Evolutionary conservation across 345 rosid species (phyloP).

Genomic region (Kernera saxatilis): DNA sequence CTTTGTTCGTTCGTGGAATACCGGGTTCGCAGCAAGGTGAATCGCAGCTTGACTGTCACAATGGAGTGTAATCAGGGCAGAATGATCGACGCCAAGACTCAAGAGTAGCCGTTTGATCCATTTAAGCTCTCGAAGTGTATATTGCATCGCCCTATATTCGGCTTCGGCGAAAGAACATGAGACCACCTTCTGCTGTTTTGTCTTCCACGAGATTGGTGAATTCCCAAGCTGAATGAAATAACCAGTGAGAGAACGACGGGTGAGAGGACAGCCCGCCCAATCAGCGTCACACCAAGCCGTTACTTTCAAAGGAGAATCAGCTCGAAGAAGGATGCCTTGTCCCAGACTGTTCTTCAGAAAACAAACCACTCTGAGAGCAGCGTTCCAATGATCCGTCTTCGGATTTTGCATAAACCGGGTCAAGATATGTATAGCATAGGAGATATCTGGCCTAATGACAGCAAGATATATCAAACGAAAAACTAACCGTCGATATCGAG

Average conservation of each 20-base stretch:
- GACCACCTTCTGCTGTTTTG: too few relatives aligned
- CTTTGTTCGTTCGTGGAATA: neutral
- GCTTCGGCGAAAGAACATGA: neutral
- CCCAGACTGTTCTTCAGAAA: too few relatives aligned
- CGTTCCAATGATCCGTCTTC: neutral
- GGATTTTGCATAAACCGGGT: neutral
- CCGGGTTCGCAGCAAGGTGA: neutral
- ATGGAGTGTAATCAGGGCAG: neutral
- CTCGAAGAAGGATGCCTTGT: too few relatives aligned
- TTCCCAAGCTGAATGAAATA: neutral
- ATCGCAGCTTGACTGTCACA: neutral
- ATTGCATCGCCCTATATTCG: neutral
- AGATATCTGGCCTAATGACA: neutral
- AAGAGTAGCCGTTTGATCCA: neutral
- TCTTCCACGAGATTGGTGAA: too few relatives aligned
- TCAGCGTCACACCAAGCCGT: neutral
- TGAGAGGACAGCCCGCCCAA: neutral
- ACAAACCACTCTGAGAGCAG: neutral
- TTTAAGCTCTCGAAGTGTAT: neutral
- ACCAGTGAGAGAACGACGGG: too few relatives aligned
- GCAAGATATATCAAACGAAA: neutral
- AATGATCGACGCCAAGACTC: neutral
- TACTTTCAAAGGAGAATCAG: too few relatives aligned
- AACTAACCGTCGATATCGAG: neutral
- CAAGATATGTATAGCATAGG: too few relatives aligned